Evolutionary conservation across 2,329 filamentous ascomycete genomes (phyloP).

Genomic region (Alternaria sp.): DNA sequence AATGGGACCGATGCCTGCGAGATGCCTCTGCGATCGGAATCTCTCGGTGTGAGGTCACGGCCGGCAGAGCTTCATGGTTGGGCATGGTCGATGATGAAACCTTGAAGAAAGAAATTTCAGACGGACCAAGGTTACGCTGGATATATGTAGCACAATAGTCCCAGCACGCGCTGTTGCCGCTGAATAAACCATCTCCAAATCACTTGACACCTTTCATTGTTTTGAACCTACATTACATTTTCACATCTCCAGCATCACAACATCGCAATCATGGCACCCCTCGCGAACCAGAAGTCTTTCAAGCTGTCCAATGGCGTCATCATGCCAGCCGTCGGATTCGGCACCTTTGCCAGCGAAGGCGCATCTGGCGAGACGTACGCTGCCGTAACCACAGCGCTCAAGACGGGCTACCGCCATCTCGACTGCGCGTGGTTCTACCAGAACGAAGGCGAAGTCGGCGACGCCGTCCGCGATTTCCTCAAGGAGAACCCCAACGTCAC

Average conservation of each 20-base stretch:
- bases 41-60: conserved; percentile 18
- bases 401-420: conserved; percentile 69
- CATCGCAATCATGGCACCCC: conserved; percentile 36
- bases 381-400: conserved; percentile 67
- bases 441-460: conserved; percentile 75
- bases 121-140: conserved; percentile 5
- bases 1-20: conserved; percentile 20
- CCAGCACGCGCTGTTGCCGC: conserved; percentile 9
- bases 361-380: conserved; percentile 62
- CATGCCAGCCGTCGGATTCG: conserved; percentile 76
- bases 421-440: conserved; percentile 76
- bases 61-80: conserved; percentile 14
- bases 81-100: conserved; percentile 19
- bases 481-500: conserved; percentile 62
- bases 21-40: conserved; percentile 28
- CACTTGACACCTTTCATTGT: neutral
- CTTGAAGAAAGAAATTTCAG: conserved; percentile 14
- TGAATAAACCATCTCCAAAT: neutral
- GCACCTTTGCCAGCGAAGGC: conserved; percentile 75
- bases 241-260: neutral
- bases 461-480: conserved; percentile 68
- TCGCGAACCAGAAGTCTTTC: conserved; percentile 55
- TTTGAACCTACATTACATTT: neutral
- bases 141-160: conserved; percentile 12
- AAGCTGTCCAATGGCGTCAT: conserved; percentile 66